A percentile compares a stretch with the other conserved stretches of the same genome.
Conservation (phyloP, 2,329 filamentous ascomycete genomes). For the Alternaria triticimaculans region DNA sequence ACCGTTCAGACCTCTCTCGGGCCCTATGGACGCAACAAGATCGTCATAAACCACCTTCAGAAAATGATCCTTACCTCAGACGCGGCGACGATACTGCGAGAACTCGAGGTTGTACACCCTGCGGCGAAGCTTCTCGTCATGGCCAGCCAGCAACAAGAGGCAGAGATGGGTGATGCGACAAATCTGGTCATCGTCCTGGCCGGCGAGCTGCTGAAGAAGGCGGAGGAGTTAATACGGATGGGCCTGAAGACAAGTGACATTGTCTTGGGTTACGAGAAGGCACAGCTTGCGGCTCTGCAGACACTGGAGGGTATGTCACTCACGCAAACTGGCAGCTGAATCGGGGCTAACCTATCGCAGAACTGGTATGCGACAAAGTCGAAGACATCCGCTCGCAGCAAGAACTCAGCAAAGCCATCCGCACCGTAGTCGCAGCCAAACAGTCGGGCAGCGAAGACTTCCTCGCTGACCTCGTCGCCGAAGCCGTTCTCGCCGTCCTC, state of each 20-base stretch:
- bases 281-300: slow-evolving; percentile 85
- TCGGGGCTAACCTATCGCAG: slow-evolving; percentile 50
- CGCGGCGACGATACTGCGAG: slow-evolving; percentile 93
- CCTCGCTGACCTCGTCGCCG: slow-evolving; percentile 84
- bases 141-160: slow-evolving; percentile 98
- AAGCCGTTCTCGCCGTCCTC: slow-evolving; percentile 82
- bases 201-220: slow-evolving; percentile 94
- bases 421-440: slow-evolving; percentile 95
- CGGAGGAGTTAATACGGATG: slow-evolving; percentile 94
- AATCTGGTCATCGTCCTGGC: slow-evolving; percentile 97
- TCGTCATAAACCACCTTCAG: slow-evolving; percentile 99
- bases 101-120: slow-evolving; percentile 97
- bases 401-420: slow-evolving; percentile 92
- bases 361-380: slow-evolving; percentile 89
- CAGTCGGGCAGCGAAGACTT: slow-evolving; percentile 93
- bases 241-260: slow-evolving; percentile 99
- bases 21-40: slow-evolving; percentile 98
- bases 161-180: slow-evolving; percentile 98
- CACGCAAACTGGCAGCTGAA: background rate
- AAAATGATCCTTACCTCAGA: slow-evolving; percentile 99
- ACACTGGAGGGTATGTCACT: slow-evolving; percentile 70
- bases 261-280: slow-evolving; percentile 93
- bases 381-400: slow-evolving; percentile 79
- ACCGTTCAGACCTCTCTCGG: slow-evolving; percentile 97
- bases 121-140: slow-evolving; percentile 97